Evolutionary conservation across 441 rosid species (phyloP).

Genomic region (Biscutella laevigata): DNA sequence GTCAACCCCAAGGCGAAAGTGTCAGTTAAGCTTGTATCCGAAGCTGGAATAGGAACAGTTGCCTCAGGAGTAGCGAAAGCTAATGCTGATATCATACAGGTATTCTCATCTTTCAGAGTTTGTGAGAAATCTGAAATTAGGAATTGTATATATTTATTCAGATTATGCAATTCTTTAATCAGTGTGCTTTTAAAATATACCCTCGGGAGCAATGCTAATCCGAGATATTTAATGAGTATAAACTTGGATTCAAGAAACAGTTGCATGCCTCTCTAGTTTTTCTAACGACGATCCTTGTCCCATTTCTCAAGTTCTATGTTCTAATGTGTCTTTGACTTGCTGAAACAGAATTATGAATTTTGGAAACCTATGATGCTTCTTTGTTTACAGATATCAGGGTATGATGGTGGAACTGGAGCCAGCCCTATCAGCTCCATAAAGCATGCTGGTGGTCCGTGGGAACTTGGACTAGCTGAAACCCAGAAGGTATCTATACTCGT

Average conservation of each 20-base stretch:
- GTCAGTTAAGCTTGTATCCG: slow-evolving; percentile 94
- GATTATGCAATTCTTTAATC: neutral
- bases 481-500: slow-evolving; percentile 57
- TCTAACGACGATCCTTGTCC: neutral
- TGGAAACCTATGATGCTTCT: slow-evolving; percentile 7
- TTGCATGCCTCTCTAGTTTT: slow-evolving; percentile 3
- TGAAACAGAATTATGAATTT: slow-evolving; percentile 2
- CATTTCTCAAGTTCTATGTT: neutral
- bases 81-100: slow-evolving; percentile 98
- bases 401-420: slow-evolving; percentile 99
- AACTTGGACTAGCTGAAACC: slow-evolving; percentile 89
- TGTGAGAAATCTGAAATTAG: neutral
- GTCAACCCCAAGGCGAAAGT: slow-evolving; percentile 97
- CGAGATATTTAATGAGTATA: neutral
- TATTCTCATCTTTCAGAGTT: slow-evolving; percentile 17
- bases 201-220: neutral
- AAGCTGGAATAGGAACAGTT: slow-evolving; percentile 99
- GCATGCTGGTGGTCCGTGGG: slow-evolving; percentile 99
- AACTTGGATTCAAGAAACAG: neutral
- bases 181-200: slow-evolving; percentile 1
- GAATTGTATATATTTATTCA: neutral
- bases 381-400: slow-evolving; percentile 80
- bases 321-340: neutral
- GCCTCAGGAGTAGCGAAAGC: slow-evolving; percentile 99
- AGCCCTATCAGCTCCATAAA: slow-evolving; percentile 97